Base-by-base conservation (phyloP, 1,284 basidiomycete genomes). In the Ustilago crameri region DNA sequence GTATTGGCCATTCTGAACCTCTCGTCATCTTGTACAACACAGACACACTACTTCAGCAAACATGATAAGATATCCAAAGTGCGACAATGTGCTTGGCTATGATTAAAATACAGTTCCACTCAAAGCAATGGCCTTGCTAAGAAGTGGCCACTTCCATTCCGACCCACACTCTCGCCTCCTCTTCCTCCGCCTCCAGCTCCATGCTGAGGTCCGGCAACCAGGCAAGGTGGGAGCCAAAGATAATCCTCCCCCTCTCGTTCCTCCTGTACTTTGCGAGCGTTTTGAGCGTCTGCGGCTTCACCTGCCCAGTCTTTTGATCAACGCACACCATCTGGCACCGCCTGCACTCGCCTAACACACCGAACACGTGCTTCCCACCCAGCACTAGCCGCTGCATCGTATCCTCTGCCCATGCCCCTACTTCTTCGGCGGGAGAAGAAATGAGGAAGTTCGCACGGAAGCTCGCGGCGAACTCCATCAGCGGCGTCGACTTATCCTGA, bases 371-470 rank as follows among this genome's bases (percentile, higher is more conserved):
- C 32, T 53, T 60, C 2, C 42, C 45, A 3, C 74, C 74, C 20
- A 76, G 15, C 22, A 63, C 52, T 0, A 76, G 17, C 7, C 69
- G 48, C 18, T 26, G 35, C 15, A 68, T 24, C 3, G n/a, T 14
- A 43, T 76, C 74, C 35, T 74, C 70, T 30, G 44, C 40, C 27
- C 69, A 71, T 4, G 48, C 35, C 15, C 20, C 38, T 18, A n/a
- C 27, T 9, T 26, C 15, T 5, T 10, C 42, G 20, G 51, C 58
- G 55, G 1, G 68, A 42, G n/a, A 76, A 1, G 68, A 50, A 14
- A 78, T 48, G 34, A 76, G 44, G 20, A 78, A 74, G 51, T 78
- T 78, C 35, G 66, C 57, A 2, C 76, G 57, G 58, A 78, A 78
- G 32, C 67, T 64, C 1, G 66, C 54, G 12, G 63, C 67, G 18